Evolutionary conservation across 176 grass and related monocot genomes (phyloP), one percentile per base, ranked within the genome.

Genomic region (Ensete glaucum): DNA sequence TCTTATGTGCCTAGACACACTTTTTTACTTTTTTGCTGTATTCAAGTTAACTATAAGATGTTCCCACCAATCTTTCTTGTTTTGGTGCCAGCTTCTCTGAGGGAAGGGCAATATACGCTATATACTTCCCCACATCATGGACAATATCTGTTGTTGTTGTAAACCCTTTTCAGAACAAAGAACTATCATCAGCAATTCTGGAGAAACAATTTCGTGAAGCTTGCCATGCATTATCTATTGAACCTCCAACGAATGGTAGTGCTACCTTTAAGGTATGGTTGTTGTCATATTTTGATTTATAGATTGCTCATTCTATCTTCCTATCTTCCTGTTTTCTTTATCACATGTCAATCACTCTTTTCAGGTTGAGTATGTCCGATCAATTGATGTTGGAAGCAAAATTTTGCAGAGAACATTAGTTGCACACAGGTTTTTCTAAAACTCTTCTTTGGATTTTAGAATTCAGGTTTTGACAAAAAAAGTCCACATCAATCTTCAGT

Each of bases 131-230:
- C 73, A 75, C 77, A 50, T 86, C 82, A 65, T 62, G 53, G 43
- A 76, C 62, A 77, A 87, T 98, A 89, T 85, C 83, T 80, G 88
- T 82, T 11, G 82, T 89, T 59, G 88, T 98, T 54, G 68, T 98
- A 74, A 98, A 98, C 83, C 90, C 94, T 69, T 92, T 93, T 78
- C 90, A 87, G 68, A 98, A 98, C 67, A 98, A 81, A 89, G 94
- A 98, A 79, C 55, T 97, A 70, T 92, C 90, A n/a, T 71, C 85
- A 22, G 23, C 85, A 71, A 83, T 91, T 88, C 85, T 98, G 74
- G 94, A 98, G 82, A 98, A 91, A 78, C 90, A 88, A 82, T 93
- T 93, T 75, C 86, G 80, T 73, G 94, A 98, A 85, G 90, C 86
- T 85, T 93, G 82, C 78, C 88, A 73, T 20, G 64, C 58, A 34